Base-by-base conservation (phyloP, 345 rosid species). In the Salix arbutifolia region DNA sequence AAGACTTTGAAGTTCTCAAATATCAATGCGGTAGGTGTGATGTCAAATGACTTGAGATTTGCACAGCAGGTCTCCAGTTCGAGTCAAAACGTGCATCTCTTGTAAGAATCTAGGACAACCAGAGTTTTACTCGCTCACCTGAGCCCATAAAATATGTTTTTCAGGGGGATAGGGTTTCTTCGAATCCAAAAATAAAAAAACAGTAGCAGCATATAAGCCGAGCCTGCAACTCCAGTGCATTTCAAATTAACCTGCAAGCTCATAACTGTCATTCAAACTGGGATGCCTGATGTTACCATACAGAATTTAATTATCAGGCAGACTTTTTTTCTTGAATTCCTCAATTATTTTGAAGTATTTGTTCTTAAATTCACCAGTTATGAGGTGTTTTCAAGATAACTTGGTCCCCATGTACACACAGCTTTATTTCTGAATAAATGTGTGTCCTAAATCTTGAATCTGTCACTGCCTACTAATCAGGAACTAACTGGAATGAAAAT, bases 181-280 rank as follows among this genome's bases (percentile, higher is more conserved):
- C 6, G 5, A 33, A 33, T 31, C 33, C 4, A 31, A 31, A 31
- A 31, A 31, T 3, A 3, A 30, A 3, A 30, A 30, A 31, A 31
- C 5, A 31, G 33, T 58, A 3, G 13, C 69, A 3, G 19, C 69
- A 62, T 13, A n/a, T 37, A 64, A 35, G 14, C 6, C 19, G 18
- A 76, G 8, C 28, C 67, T 50, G 53, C 62, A 23, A 58, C 65
- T 26, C 48, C 70, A 35, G 16, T 67, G 28, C 67, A 66, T 74
- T 74, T 68, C 65, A 74, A 62, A 73, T 35, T 79, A 48, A 21
- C 48, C 42, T 52, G 72, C 71, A 40, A 33, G 52, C 48, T 50
- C 33, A 65, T 65, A n/a, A 23, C 28, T 10, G 10, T 23, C 62
- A 58, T 10, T 58, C 52, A 46, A 46, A 46, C 5, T 58, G 62